phyloP scores from a whole-genome alignment of 2,329 filamentous ascomycete genomes.

The Penicillium sp. region DNA sequence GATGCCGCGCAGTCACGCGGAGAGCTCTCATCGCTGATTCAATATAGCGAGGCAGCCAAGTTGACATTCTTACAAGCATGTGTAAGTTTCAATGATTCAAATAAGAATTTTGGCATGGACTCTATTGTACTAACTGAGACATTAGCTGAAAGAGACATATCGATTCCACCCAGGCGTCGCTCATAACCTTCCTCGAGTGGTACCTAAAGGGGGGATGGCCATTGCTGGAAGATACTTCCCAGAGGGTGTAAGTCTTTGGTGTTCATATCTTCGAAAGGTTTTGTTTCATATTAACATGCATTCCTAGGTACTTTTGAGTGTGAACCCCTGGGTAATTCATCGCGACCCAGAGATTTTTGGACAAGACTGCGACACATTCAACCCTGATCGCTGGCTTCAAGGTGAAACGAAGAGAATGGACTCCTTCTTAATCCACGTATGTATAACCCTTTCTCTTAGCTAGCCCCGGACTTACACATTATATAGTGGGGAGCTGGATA shows the following conservation, averaged over 20 bases:
- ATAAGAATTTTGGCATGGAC: background rate
- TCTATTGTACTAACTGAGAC: background rate
- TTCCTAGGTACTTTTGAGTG: too few species aligned
- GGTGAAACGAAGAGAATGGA: background rate
- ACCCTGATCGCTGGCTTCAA: slow-evolving; percentile 25
- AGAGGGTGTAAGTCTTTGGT: background rate
- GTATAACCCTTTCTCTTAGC: background rate
- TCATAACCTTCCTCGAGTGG: slow-evolving; percentile 31
- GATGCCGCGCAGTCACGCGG: slow-evolving; percentile 21
- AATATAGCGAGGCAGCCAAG: slow-evolving; percentile 31
- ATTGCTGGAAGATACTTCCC: slow-evolving; percentile 23
- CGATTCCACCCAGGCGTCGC: slow-evolving; percentile 34
- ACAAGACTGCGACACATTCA: slow-evolving; percentile 24
- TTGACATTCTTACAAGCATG: slow-evolving; percentile 40
- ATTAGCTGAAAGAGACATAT: slow-evolving; percentile 39
- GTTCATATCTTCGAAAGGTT: too few species aligned
- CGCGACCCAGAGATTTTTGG: slow-evolving; percentile 17
- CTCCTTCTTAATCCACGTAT: slow-evolving; percentile 17
- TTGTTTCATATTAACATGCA: background rate
- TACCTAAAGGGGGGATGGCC: slow-evolving; percentile 32
- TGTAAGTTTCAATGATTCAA: slow-evolving; percentile 15
- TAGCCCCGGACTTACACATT: background rate
- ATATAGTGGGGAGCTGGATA: slow-evolving; percentile 39
- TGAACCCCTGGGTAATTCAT: too few species aligned
- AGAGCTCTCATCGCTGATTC: slow-evolving; percentile 22